Evolutionary conservation across 129 eudicot species (phyloP), one percentile per base, ranked within the genome.

Genomic region (Pulicaria dysenterica): DNA sequence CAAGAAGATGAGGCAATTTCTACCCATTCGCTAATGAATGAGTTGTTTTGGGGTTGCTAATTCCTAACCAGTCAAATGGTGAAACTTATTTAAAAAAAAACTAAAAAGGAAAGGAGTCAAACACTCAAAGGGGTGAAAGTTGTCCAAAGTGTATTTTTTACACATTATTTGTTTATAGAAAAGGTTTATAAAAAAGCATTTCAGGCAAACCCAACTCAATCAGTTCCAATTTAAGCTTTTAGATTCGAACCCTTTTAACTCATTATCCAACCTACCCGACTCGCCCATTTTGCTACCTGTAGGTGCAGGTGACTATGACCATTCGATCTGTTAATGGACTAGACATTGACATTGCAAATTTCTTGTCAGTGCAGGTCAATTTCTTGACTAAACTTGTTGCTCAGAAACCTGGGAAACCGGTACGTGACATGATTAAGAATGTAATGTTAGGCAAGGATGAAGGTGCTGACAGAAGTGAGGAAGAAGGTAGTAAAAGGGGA

Each of bases 371-470:
- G 79, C 90, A 93, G 95, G 96, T 93, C 74, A 89, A 89, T 80
- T 89, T 89, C 71, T 80, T 93, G 81, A 93, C 86, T 2, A 89
- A 93, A 80, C 92, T 89, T 39, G 91, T 93, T 45, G 90, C 92
- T 47, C 69, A 90, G 62, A 90, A 79, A 78, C 98, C 98, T 14
- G 98, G 98, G 67, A 86, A 84, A 74, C 77, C 82, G 8, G 98
- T 90, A 8, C 89, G 89, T 13, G 88, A 83, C 41, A 89, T 85
- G 98, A 89, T 92, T 43, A 92, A 92, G 69, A 83, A 78, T 69
- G 98, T 89, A 19, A 89, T 92, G 98, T 86, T 79, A 80, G 98
- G 98, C 73, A 90, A 82, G 73, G 98, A 87, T 61, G 98, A 93
- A 82, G 98, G 98, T 19, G 92, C 92, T 3, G 96, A 89, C 44